Base-by-base conservation (phyloP, 2,329 filamentous ascomycete genomes). In the Metarhizium humberi region DNA sequence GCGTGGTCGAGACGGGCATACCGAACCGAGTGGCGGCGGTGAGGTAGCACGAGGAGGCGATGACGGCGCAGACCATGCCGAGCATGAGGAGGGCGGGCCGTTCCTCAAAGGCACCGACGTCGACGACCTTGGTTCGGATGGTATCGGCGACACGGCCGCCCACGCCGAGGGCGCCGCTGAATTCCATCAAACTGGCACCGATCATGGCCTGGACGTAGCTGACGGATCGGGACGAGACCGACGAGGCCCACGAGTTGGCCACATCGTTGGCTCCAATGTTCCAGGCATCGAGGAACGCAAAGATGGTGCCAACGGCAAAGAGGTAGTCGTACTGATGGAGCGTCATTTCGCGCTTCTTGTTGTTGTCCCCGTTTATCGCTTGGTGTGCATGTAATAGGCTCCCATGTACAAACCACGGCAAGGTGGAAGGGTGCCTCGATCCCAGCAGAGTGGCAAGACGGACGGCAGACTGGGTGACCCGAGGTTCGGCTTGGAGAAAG, bases 221-320 rank as follows among this genome's bases (percentile, higher is more conserved):
- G 46, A 87, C 69, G 56, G 86, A 88, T 43, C 85, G 76, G 3
- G 86, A 88, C 1, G 84, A 86, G 56, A 89, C 86, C 60, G 81
- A 85, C 38, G 84, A 87, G n/a, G 85, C 85, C 81, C 84, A 90
- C 2, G 85, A 81, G 74, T 89, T 90, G 69, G 86, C 86, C 57
- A 89, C 85, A 85, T 89, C 86, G 71, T 84, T 75, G 67, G 65
- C 70, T 61, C 71, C 73, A 69, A 62, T 84, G 65, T 84, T 86
- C 79, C 80, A 86, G 53, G 82, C 82, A 66, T 86, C 83, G 45
- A 86, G 78, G 64, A 82, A 80, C 57, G 83, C 81, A 67, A 86
- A 86, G 57, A 86, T 76, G 54, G 79, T 81, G 69, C 79, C 82
- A 54, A 86, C 77, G 62, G 80, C 83, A 60, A 86, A 81, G 58